Conservation (phyloP, 306 rosid genomes). For the Delonix regia region DNA sequence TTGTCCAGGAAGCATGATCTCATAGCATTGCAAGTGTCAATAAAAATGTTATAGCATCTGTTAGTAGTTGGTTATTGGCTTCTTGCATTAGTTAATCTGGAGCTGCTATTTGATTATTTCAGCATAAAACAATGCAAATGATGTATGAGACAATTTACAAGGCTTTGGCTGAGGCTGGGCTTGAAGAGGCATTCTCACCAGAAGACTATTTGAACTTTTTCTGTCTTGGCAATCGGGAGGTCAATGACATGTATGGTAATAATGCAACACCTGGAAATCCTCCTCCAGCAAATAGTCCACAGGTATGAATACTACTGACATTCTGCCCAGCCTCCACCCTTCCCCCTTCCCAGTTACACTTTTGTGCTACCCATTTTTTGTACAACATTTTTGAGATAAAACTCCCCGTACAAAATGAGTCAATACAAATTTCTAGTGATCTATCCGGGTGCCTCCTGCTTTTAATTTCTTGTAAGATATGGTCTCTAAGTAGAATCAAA, state of each 20-base stretch:
- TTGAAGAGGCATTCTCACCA: slow-evolving; percentile 76
- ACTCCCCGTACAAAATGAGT: not conserved
- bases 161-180: slow-evolving; percentile 88
- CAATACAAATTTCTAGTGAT: slow-evolving; percentile 7
- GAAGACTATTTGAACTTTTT: slow-evolving; percentile 94
- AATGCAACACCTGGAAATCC: slow-evolving; percentile 53
- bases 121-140: slow-evolving; percentile 98
- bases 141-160: slow-evolving; percentile 91
- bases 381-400: not conserved
- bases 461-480: slow-evolving; percentile 5
- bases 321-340: not conserved
- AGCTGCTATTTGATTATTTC: slow-evolving; percentile 31
- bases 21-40: slow-evolving; percentile 6
- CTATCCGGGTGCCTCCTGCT: not conserved
- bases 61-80: slow-evolving; percentile 13
- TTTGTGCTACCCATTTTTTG: slow-evolving; percentile 3
- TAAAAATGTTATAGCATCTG: not conserved
- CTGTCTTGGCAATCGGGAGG: slow-evolving; percentile 97
- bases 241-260: slow-evolving; percentile 49
- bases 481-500: not conserved
- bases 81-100: slow-evolving; percentile 23
- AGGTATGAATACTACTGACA: slow-evolving; percentile 50
- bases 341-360: slow-evolving; percentile 14
- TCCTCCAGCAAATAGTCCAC: slow-evolving; percentile 73
- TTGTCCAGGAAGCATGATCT: not conserved